phyloP scores from a whole-genome alignment of 495 filamentous ascomycete species.

The Penicillium coffeae region DNA sequence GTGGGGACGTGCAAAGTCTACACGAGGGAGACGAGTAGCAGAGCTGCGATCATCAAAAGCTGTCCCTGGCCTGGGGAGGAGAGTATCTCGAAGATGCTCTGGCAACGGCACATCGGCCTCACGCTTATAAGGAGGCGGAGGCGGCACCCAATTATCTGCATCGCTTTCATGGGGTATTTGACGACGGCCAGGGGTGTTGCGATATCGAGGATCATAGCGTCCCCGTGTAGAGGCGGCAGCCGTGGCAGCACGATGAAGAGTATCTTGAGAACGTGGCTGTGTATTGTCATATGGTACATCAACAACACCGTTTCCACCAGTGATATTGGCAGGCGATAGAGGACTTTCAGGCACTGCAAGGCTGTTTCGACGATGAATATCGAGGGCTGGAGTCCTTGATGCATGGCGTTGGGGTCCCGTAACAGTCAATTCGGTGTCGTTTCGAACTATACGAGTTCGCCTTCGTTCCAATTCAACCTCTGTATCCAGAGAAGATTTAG shows the following conservation, averaged over 20 bases:
- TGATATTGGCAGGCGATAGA: constrained; percentile 14
- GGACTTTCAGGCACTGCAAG: constrained; percentile 19
- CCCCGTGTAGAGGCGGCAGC: constrained; percentile 67
- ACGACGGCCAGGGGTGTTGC: constrained; percentile 20
- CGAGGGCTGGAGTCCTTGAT: constrained; percentile 6
- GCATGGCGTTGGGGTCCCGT: constrained; percentile 13
- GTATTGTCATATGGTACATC: constrained; percentile 69
- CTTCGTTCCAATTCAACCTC: constrained; percentile 80
- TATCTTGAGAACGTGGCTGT: constrained; percentile 71
- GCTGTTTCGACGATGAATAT: constrained; percentile 18
- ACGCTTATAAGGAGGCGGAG: constrained; percentile 80
- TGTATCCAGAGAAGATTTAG: constrained; percentile 70
- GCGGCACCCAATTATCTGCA: constrained; percentile 89
- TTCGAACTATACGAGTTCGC: constrained; percentile 52
- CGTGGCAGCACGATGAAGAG: constrained; percentile 73
- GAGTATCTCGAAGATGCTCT: constrained; percentile 42
- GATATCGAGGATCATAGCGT: constrained; percentile 49
- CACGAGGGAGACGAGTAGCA: constrained; percentile 16
- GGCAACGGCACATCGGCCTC: constrained; percentile 61
- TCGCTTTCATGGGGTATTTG: constrained; percentile 79
- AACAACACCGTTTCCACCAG: constrained; percentile 13
- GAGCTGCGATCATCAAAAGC: constrained; percentile 1
- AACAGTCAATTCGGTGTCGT: constrained; percentile 18
- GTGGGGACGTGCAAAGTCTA: constrained; percentile 21
- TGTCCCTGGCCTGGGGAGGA: constrained; percentile 24